phyloP scores from a whole-genome alignment of 176 grass and related monocot species.

The Panicum miliaceum region DNA sequence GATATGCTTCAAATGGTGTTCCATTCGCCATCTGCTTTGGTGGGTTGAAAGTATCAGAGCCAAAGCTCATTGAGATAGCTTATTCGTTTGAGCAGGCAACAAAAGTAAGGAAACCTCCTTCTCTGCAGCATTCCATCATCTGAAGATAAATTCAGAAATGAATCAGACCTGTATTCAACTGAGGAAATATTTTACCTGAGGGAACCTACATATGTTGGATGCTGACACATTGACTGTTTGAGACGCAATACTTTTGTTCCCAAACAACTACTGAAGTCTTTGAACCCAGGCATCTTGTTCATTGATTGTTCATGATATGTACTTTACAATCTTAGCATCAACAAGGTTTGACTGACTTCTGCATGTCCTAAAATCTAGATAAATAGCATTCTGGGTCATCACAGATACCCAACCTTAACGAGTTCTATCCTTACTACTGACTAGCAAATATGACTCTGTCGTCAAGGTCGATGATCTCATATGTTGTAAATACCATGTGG shows the following conservation, averaged over 20 bases:
- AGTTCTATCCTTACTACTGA: not conserved
- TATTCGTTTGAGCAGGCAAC: constrained; percentile 86
- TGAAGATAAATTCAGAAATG: constrained; percentile 38
- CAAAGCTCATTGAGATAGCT: constrained; percentile 71
- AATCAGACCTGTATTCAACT: not conserved
- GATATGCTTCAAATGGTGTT: constrained; percentile 51
- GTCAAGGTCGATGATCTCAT: too few species aligned
- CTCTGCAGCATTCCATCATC: constrained; percentile 40
- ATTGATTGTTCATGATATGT: not conserved
- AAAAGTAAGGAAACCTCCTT: constrained; percentile 57
- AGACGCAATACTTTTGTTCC: not conserved
- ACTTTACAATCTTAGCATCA: not conserved
- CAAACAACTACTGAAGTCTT: not conserved
- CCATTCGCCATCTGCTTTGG: constrained; percentile 78
- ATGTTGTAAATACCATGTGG: too few species aligned
- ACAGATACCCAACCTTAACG: not conserved
- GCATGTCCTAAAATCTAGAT: not conserved
- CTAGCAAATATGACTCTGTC: too few species aligned
- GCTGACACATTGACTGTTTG: not conserved
- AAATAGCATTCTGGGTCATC: not conserved
- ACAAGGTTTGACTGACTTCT: not conserved
- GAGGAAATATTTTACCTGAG: not conserved
- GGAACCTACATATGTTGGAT: not conserved
- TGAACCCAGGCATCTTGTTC: not conserved
- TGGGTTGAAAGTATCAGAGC: constrained; percentile 75